Evolutionary conservation across 768 basidiomycete species (phyloP), one percentile per base, ranked within the genome.

Genomic region (Boletellus ananas): DNA sequence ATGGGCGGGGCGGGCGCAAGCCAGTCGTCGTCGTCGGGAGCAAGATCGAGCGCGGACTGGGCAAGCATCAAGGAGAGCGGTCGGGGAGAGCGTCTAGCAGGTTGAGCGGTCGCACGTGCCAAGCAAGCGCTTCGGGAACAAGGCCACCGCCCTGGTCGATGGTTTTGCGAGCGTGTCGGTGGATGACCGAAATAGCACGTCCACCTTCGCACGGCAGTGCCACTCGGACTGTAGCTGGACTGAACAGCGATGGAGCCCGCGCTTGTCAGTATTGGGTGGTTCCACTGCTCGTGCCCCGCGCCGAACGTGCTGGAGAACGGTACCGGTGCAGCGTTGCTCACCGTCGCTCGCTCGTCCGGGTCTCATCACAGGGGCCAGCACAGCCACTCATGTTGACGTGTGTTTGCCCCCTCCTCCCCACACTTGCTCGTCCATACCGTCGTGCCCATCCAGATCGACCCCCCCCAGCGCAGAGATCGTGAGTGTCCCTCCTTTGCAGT

Each of bases 21-120:
- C 87, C 86, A 87, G 60, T 83, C 85, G 56, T 84, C 83, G 54
- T 80, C 83, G 62, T 86, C 85, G 67, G 84, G 84, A 47, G 75
- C 68, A 61, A 84, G 68, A 63, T 84, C 83, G 57, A 84, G 69
- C 56, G 81, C 57, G 45, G 80, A 67, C 55, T 79, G 74, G 48
- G 84, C 78, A 49, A 84, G 74, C 83, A 85, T 85, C 66, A 52
- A 54, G 23, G 41, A 17, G 16, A 10, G 29, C 23, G 23, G 35
- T 41, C 43, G 29, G 23, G 42, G 47, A 27, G 21, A 20, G 33
- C 4, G 27, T 35, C 42, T 45, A 41, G 34, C n/a, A 25, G 47
- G 44, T 36, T 31, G 45, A 39, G 35, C 14, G 17, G 27, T 34
- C 37, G 34, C 45, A 48, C 38, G 35, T 25, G 48, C 43, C 43